Evolutionary conservation across 1,139 yeast species (phyloP).

Genomic region (Blastobotrys buckinghamii): DNA sequence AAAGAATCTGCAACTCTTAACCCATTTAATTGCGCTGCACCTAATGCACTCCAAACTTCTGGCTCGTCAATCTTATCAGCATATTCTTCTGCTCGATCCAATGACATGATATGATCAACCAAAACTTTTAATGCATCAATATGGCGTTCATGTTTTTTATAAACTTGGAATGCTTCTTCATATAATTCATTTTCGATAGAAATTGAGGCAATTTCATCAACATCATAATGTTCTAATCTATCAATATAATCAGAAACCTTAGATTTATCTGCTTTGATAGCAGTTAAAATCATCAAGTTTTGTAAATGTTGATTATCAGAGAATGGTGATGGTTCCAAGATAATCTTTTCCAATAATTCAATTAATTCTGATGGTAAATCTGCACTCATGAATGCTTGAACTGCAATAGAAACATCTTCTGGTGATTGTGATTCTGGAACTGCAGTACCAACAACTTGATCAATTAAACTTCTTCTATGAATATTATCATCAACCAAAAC

Average conservation of each 20-base stretch:
- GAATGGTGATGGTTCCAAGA: slow-evolving; percentile 95
- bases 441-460: slow-evolving; percentile 93
- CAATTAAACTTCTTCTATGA: slow-evolving; percentile 86
- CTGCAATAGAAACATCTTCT: slow-evolving; percentile 92
- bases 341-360: slow-evolving; percentile 90
- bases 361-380: slow-evolving; percentile 89
- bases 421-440: slow-evolving; percentile 95
- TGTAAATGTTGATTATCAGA: slow-evolving; percentile 92
- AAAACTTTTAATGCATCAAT: slow-evolving; percentile 81
- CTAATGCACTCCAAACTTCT: slow-evolving; percentile 91
- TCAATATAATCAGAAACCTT: slow-evolving; percentile 82
- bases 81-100: slow-evolving; percentile 90
- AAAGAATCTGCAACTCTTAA: slow-evolving; percentile 89
- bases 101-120: slow-evolving; percentile 87
- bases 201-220: slow-evolving; percentile 87
- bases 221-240: slow-evolving; percentile 85
- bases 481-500: slow-evolving; percentile 72
- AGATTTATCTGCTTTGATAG: slow-evolving; percentile 88
- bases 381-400: slow-evolving; percentile 94
- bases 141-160: slow-evolving; percentile 75
- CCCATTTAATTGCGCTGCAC: slow-evolving; percentile 94
- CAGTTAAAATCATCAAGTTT: slow-evolving; percentile 86
- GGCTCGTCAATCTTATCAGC: slow-evolving; percentile 86
- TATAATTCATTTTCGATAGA: slow-evolving; percentile 82
- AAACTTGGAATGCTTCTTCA: slow-evolving; percentile 94